Percentiles rank a stretch among this genome's conserved stretches.
Evolutionary conservation across 305 asterid genomes (phyloP).

Genomic region (Ilex paraguariensis): DNA sequence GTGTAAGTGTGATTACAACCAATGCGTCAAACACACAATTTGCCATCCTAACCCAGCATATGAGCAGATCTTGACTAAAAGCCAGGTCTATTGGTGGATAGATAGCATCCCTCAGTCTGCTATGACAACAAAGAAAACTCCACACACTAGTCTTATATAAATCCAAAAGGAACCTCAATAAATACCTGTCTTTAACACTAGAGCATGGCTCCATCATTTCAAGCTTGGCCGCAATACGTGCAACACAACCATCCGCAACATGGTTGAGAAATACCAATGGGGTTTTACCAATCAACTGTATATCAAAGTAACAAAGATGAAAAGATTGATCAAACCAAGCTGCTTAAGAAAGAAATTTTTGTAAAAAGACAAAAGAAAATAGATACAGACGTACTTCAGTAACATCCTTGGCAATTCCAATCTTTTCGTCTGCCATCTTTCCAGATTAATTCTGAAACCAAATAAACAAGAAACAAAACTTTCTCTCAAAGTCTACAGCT

Average conservation of each 20-base stretch:
- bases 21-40: no score
- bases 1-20: no score
- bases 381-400: constrained; percentile 60
- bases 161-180: neutral
- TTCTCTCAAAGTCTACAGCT: no score
- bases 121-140: neutral
- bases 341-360: neutral
- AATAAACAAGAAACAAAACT: no score
- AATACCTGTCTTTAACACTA: constrained; percentile 92
- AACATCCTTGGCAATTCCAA: constrained; percentile 85
- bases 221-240: constrained; percentile 85
- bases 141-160: neutral
- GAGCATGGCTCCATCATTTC: constrained; percentile 97
- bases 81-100: neutral
- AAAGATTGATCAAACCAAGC: neutral
- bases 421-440: constrained; percentile 55
- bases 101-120: neutral
- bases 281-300: constrained; percentile 84
- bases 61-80: no score
- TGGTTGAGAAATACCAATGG: constrained; percentile 94
- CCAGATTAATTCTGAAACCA: constrained; percentile 28
- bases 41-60: no score
- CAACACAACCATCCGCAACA: constrained; percentile 83
- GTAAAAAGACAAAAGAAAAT: constrained; percentile 3
- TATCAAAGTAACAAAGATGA: constrained; percentile 12